These are phyloP conservation scores for Periconia macrospinosa DNA, from an alignment of 2,329 filamentous ascomycete species.

Conservation along the genomic window DNA sequence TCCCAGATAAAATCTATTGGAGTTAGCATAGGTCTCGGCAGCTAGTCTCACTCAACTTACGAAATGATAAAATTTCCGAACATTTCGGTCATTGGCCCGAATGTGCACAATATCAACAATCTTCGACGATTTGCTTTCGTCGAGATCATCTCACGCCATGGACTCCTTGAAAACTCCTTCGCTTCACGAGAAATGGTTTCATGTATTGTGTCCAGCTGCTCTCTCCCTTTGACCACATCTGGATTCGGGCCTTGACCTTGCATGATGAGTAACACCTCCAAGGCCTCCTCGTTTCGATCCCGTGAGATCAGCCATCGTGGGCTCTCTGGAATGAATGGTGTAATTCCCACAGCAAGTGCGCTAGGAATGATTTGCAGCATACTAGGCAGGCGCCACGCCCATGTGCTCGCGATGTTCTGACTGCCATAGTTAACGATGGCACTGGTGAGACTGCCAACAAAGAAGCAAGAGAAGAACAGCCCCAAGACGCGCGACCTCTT, in stretches of 20 bases:
- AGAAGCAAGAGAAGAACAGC: conserved; percentile 5
- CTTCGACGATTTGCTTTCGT: no score
- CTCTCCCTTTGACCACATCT: conserved; percentile 1
- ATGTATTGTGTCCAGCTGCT: background rate
- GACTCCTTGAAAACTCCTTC: no score
- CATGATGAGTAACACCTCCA: conserved; percentile 56
- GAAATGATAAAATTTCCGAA: conserved; percentile 1
- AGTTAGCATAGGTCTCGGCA: no score
- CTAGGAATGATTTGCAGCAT: conserved; percentile 52
- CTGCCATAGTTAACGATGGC: conserved; percentile 1
- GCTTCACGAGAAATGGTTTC: background rate
- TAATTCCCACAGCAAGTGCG: conserved; percentile 40
- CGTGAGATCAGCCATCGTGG: conserved; percentile 61
- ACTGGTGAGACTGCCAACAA: background rate
- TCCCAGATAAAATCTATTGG: conserved; percentile 39
- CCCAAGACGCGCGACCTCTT: no score
- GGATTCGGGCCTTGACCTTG: conserved; percentile 42
- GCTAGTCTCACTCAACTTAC: background rate
- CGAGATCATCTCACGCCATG: no score
- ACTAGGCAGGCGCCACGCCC: conserved; percentile 52
- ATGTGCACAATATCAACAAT: no score
- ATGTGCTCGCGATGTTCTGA: conserved; percentile 34
- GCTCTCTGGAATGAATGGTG: conserved; percentile 53
- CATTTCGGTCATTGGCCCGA: background rate
- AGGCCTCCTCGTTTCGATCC: conserved; percentile 56